phyloP scores from a whole-genome alignment of 2,329 filamentous ascomycete genomes.

The Dothideomycetes sp. region DNA sequence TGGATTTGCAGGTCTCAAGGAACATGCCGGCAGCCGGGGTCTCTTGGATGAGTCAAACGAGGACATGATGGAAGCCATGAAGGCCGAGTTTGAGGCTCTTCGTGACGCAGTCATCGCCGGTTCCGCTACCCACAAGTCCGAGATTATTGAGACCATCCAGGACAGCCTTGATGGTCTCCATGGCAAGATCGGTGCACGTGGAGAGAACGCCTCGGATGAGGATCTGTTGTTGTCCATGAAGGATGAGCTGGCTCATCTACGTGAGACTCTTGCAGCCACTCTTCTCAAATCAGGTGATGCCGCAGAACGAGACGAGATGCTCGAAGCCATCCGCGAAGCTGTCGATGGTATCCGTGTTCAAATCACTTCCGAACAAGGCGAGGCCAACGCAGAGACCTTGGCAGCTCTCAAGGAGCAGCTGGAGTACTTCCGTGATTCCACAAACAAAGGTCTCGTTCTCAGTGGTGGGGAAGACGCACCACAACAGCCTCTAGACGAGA shows the following conservation, averaged over 20 bases:
- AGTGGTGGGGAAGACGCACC: slow-evolving; percentile 18
- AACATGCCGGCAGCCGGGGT: slow-evolving; percentile 29
- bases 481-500: slow-evolving; percentile 12
- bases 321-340: slow-evolving; percentile 53
- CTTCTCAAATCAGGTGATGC: slow-evolving; percentile 39
- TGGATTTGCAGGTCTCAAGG: slow-evolving; percentile 34
- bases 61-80: slow-evolving; percentile 59
- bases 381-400: slow-evolving; percentile 33
- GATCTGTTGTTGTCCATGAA: slow-evolving; percentile 43
- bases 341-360: slow-evolving; percentile 35
- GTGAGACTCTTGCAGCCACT: slow-evolving; percentile 47
- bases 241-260: slow-evolving; percentile 52
- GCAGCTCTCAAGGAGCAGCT: slow-evolving; percentile 35
- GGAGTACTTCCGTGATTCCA: slow-evolving; percentile 33
- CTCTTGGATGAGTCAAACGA: slow-evolving; percentile 32
- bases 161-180: slow-evolving; percentile 41
- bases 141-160: slow-evolving; percentile 52
- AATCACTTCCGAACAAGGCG: slow-evolving; percentile 30
- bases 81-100: slow-evolving; percentile 72
- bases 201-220: slow-evolving; percentile 31
- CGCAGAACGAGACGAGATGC: slow-evolving; percentile 49
- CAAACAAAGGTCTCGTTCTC: slow-evolving; percentile 34
- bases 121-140: slow-evolving; percentile 48
- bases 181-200: slow-evolving; percentile 33
- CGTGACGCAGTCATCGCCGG: slow-evolving; percentile 64